Percentiles rank a stretch among this genome's conserved stretches.
phyloP scores from a whole-genome alignment of 129 eudicot species.

The Flaveria robusta region DNA sequence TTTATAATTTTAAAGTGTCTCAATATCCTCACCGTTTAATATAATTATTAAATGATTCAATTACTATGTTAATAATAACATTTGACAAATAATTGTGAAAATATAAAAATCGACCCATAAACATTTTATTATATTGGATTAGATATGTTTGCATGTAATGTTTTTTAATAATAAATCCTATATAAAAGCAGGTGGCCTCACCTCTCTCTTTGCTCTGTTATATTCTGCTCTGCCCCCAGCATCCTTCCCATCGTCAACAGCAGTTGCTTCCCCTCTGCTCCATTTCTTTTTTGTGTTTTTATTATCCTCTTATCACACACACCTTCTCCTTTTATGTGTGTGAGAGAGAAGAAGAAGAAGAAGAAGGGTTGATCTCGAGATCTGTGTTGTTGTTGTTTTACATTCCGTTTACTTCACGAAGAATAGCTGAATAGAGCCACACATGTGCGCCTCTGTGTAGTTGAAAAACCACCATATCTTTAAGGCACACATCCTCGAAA shows the following conservation, averaged over 20 bases:
- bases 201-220: background rate
- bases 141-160: background rate
- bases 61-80: too few species aligned
- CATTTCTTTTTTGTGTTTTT: conserved; percentile 6
- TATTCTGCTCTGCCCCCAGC: conserved; percentile 20
- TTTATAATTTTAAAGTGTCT: too few species aligned
- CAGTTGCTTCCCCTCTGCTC: conserved; percentile 36
- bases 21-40: too few species aligned
- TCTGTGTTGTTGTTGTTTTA: conserved; percentile 38
- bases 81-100: too few species aligned
- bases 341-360: background rate
- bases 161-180: background rate
- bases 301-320: background rate
- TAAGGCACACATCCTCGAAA: too few species aligned
- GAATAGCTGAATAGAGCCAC: conserved; percentile 34
- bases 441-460: too few species aligned
- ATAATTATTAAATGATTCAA: too few species aligned
- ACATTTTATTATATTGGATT: too few species aligned
- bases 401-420: conserved; percentile 53
- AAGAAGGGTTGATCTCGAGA: conserved; percentile 33
- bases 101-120: too few species aligned
- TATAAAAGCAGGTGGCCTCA: conserved; percentile 20
- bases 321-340: conserved; percentile 4
- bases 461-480: too few species aligned
- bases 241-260: conserved; percentile 32